Percentiles rank a stretch among this genome's conserved stretches.
These are phyloP conservation scores for Penicillium corylophilum DNA, from an alignment of 2,329 filamentous ascomycete genomes.

Conservation along the genomic window DNA sequence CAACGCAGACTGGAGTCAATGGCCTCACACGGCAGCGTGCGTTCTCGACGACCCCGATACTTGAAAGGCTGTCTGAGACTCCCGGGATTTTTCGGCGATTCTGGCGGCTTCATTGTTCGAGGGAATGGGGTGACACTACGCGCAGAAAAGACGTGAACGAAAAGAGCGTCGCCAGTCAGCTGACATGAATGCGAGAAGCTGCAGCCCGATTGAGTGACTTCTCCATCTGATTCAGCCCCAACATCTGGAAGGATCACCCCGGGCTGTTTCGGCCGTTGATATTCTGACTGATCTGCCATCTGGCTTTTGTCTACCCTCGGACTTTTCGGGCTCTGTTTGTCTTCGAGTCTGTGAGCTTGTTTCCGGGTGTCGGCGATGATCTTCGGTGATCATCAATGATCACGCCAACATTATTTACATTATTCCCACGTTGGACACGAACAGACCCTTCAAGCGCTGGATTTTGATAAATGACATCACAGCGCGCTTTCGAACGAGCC, in stretches of 20 bases:
- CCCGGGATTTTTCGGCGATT: constrained; percentile 1
- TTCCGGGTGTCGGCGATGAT: neutral
- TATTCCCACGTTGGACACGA: neutral
- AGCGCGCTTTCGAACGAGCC: constrained; percentile 13
- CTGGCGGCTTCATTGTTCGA: neutral
- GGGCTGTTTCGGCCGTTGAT: neutral
- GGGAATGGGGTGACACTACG: constrained; percentile 3
- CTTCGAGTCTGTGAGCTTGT: neutral
- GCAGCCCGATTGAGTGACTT: constrained; percentile 15
- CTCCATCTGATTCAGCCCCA: constrained; percentile 11
- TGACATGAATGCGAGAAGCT: constrained; percentile 17
- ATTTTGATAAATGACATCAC: constrained; percentile 16
- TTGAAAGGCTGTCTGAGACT: constrained; percentile 11
- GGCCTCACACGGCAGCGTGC: constrained; percentile 11
- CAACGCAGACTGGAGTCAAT: constrained; percentile 16
- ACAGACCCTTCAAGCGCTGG: neutral
- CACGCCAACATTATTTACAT: neutral
- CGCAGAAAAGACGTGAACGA: neutral
- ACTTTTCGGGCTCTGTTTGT: neutral
- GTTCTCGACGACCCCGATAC: constrained; percentile 3
- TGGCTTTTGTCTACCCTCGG: neutral
- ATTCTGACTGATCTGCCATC: neutral
- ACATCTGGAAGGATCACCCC: neutral
- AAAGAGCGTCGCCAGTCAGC: constrained; percentile 14
- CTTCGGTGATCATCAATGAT: neutral